A percentile compares a stretch with the other conserved stretches of the same genome.
Evolutionary conservation across 768 basidiomycete genomes (phyloP).

Genomic region (Termitomyces bulborhizus): DNA sequence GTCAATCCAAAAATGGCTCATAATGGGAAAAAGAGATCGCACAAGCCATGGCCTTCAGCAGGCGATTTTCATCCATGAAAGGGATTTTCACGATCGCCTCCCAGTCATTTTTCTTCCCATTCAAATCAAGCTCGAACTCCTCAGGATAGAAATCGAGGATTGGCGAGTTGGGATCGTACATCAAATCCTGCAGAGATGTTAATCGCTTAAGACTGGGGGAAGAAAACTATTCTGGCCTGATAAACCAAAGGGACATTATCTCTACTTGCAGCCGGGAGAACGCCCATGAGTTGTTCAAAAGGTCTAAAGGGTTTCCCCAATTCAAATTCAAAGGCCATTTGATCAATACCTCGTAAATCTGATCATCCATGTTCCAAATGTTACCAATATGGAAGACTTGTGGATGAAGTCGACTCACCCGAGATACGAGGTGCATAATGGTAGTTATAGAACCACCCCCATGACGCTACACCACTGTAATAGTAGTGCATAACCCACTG

Average conservation of each 20-base stretch:
- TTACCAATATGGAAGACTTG: not conserved
- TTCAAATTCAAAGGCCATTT: conserved; percentile 82
- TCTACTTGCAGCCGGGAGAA: conserved; percentile 85
- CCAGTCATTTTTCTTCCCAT: conserved; percentile 99
- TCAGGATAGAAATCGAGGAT: conserved; percentile 93
- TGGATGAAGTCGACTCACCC: conserved; percentile 40
- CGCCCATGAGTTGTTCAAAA: conserved; percentile 97
- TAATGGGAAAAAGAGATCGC: conserved; percentile 17
- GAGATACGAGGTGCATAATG: conserved; percentile 97
- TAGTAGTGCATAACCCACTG: conserved; percentile 99
- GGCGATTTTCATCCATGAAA: conserved; percentile 80
- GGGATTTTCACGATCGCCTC: conserved; percentile 99
- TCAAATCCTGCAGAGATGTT: conserved; percentile 60
- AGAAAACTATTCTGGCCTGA: conserved; percentile 37
- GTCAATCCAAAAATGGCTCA: not conserved
- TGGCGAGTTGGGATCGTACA: conserved; percentile 78
- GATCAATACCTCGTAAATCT: conserved; percentile 64
- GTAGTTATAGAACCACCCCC: conserved; percentile 99
- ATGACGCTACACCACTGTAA: conserved; percentile 93
- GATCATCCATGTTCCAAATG: not conserved
- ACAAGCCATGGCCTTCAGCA: conserved; percentile 83
- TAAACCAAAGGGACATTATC: conserved; percentile 86
- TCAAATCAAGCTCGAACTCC: conserved; percentile 89
- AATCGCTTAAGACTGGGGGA: not conserved
- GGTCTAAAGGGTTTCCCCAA: conserved; percentile 88